phyloP scores from a whole-genome alignment of 2,329 filamentous ascomycete species.

The Cryphonectria parasitica region DNA sequence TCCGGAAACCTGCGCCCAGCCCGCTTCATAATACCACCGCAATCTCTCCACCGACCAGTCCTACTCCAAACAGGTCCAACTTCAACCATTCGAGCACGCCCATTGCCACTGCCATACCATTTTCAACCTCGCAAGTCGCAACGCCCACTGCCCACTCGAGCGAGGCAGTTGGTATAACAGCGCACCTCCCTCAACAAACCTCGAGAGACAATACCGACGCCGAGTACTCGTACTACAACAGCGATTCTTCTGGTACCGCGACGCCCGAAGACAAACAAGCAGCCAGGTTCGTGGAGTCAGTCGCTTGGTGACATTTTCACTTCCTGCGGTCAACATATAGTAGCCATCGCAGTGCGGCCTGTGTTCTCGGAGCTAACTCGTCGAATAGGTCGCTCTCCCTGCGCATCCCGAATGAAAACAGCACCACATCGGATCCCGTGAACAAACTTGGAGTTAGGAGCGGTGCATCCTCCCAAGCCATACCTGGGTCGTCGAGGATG shows the following conservation, averaged over 20 bases:
- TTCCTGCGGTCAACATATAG: not conserved
- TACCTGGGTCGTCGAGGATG: constrained; percentile 52
- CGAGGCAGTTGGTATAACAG: constrained; percentile 30
- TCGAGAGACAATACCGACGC: constrained; percentile 27
- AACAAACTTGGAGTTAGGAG: constrained; percentile 49
- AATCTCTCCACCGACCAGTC: constrained; percentile 47
- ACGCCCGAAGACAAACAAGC: constrained; percentile 38
- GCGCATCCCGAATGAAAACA: constrained; percentile 53
- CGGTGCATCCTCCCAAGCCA: constrained; percentile 44
- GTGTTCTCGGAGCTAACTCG: constrained; percentile 10
- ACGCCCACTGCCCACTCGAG: constrained; percentile 2
- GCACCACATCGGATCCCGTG: constrained; percentile 48
- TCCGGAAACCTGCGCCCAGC: constrained; percentile 53
- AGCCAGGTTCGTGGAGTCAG: constrained; percentile 37
- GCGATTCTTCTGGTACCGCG: constrained; percentile 41
- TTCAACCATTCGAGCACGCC: constrained; percentile 36
- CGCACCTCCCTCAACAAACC: constrained; percentile 30
- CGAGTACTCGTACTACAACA: constrained; percentile 43
- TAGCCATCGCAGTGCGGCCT: constrained; percentile 6
- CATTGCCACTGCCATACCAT: constrained; percentile 35
- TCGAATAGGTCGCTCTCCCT: constrained; percentile 36
- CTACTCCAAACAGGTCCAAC: constrained; percentile 45
- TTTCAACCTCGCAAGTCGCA: constrained; percentile 27
- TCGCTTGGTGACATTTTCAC: constrained; percentile 4
- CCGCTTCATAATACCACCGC: constrained; percentile 51